These are phyloP conservation scores for Monosporascus sp. DNA, from an alignment of 2,329 filamentous ascomycete genomes.

Conservation along the genomic window DNA sequence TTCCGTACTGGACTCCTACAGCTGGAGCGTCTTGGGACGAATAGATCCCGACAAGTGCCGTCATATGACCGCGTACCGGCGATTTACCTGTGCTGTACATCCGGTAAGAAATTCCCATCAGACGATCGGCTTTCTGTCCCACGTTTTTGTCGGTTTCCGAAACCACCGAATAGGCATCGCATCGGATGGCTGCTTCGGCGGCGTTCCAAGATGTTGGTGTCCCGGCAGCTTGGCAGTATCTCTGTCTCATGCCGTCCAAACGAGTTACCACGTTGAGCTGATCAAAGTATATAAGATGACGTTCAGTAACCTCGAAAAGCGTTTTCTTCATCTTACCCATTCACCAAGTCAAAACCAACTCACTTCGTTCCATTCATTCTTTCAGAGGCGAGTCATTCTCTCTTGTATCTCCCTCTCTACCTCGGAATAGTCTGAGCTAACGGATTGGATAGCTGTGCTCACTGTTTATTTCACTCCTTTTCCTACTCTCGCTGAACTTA, in stretches of 20 bases:
- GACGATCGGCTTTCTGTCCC: not conserved
- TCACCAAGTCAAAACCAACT: slow-evolving; percentile 27
- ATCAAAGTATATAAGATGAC: slow-evolving; percentile 34
- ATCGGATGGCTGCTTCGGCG: slow-evolving; percentile 33
- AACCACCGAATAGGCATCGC: slow-evolving; percentile 21
- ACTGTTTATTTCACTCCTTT: slow-evolving; percentile 41
- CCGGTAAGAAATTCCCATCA: not conserved
- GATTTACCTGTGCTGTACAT: not conserved
- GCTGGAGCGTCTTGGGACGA: too few relatives aligned
- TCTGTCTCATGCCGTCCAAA: slow-evolving; percentile 18
- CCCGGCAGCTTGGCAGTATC: slow-evolving; percentile 22
- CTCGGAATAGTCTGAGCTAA: slow-evolving; percentile 13
- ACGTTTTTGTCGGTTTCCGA: not conserved
- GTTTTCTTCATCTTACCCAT: slow-evolving; percentile 26
- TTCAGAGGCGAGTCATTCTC: slow-evolving; percentile 36
- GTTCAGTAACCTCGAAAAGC: slow-evolving; percentile 14
- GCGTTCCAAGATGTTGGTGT: slow-evolving; percentile 32
- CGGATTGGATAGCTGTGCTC: slow-evolving; percentile 40
- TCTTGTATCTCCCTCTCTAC: not conserved
- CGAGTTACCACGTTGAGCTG: slow-evolving; percentile 11
- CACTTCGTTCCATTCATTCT: slow-evolving; percentile 38
- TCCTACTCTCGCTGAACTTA: slow-evolving; percentile 31
- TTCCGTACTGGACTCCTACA: too few relatives aligned
- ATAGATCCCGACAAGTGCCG: too few relatives aligned
- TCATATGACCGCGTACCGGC: too few relatives aligned